A percentile compares a stretch with the other conserved stretches of the same genome.
Evolutionary conservation across 2,329 filamentous ascomycete species (phyloP).

Genomic region (Colletotrichum liriopes): DNA sequence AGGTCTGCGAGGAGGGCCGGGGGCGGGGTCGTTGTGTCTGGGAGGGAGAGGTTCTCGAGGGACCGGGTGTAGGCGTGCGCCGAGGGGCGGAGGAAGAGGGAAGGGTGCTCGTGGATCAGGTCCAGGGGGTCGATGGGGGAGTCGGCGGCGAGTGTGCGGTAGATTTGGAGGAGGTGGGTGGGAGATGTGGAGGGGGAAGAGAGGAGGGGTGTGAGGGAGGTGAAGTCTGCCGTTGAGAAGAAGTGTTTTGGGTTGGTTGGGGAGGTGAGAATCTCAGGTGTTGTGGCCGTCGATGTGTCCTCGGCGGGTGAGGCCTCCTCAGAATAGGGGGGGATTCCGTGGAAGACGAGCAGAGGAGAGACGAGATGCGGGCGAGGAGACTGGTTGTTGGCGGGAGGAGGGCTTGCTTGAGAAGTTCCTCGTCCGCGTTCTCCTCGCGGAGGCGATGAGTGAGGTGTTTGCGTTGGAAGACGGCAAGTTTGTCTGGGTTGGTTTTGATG

Average conservation of each 20-base stretch:
- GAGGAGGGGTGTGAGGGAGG: slow-evolving; percentile 20
- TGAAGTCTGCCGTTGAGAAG: slow-evolving; percentile 31
- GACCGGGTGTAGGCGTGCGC: slow-evolving; percentile 20
- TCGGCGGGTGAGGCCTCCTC: not conserved
- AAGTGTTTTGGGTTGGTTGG: slow-evolving; percentile 21
- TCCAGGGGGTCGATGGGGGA: slow-evolving; percentile 37
- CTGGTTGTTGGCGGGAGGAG: slow-evolving; percentile 37
- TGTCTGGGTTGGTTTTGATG: slow-evolving; percentile 84
- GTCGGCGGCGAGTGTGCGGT: slow-evolving; percentile 38
- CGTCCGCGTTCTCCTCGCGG: slow-evolving; percentile 39
- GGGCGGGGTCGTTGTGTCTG: not conserved
- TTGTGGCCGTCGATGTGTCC: not conserved
- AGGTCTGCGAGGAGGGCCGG: slow-evolving; percentile 28
- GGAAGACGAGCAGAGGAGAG: slow-evolving; percentile 1
- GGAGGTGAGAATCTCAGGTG: slow-evolving; percentile 9
- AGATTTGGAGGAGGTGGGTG: slow-evolving; percentile 34
- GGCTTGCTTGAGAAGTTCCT: slow-evolving; percentile 29
- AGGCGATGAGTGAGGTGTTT: slow-evolving; percentile 67
- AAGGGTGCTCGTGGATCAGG: slow-evolving; percentile 40
- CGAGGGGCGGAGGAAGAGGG: slow-evolving; percentile 42
- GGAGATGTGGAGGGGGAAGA: slow-evolving; percentile 3
- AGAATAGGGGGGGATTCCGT: not conserved
- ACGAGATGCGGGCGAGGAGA: slow-evolving; percentile 34
- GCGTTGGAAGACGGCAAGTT: slow-evolving; percentile 85
- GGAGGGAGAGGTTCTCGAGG: slow-evolving; percentile 20